Evolutionary conservation across 2,329 filamentous ascomycete genomes (phyloP), one percentile per base, ranked within the genome.

Genomic region (Ophiostoma montium): DNA sequence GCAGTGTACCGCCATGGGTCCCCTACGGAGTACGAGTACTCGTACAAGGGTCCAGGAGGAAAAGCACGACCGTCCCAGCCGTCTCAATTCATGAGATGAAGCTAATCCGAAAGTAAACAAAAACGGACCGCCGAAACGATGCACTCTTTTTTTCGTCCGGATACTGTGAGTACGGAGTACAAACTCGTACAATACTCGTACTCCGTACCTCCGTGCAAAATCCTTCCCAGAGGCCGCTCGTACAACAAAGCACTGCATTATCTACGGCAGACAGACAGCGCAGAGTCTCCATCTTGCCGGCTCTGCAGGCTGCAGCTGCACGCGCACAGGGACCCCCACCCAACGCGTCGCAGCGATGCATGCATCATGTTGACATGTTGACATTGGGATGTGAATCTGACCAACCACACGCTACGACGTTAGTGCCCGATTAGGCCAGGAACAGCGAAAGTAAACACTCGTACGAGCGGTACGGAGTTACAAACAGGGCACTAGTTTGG

Each of bases 341-440:
- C 23, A 46, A 42, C 48, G 48, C 48, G 48, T 50, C 43, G 35
- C 27, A 50, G 6, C 30, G 27, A 27, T 46, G 30, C 18, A n/a
- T 46, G 50, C 46, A 52, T 52, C 43, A 52, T 46, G 46, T 51
- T 49, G 46, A 36, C 42, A 52, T 49, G 49, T 52, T 52, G 42
- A 46, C 35, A 19, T 32, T 23, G 33, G 30, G 30, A 23, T 42
- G 31, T n/a, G 30, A 5, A 18, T 33, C 16, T 21, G 16, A 30
- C 50, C 46, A 51, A 51, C 48, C 39, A 39, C 7, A 7, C 32
- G 35, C 45, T 47, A 47, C 38, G 23, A 41, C 49, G n/a, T 8
- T 41, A 41, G 38, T 23, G 38, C 38, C 35, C 35, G 27, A 50
- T 42, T 18, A 38, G 48, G 38, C 48, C 49, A 50, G 44, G 49